Evolutionary conservation across 2,329 filamentous ascomycete species (phyloP).

Genomic region (Trichoderma sp.): DNA sequence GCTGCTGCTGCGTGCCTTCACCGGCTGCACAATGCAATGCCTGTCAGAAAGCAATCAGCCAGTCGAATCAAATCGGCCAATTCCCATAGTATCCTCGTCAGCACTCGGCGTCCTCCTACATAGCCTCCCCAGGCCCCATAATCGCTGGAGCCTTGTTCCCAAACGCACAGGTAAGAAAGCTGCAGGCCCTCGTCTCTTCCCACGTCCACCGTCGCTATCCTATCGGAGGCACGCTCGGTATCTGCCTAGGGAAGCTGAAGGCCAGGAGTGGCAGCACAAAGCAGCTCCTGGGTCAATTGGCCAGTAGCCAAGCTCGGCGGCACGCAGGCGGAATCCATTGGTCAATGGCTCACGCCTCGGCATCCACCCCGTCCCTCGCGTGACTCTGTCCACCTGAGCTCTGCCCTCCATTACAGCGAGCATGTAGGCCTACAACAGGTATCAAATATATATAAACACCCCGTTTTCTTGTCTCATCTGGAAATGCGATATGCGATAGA

Average conservation of each 20-base stretch:
- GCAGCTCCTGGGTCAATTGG: conserved; percentile 11
- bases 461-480: background rate
- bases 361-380: conserved; percentile 24
- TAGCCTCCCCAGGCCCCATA: background rate
- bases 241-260: conserved; percentile 6
- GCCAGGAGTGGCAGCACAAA: background rate
- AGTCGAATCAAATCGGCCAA: background rate
- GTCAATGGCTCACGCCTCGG: conserved; percentile 23
- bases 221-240: conserved; percentile 1
- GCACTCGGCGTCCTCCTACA: background rate
- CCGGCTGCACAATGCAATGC: background rate
- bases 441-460: background rate
- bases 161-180: background rate
- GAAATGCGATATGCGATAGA: background rate
- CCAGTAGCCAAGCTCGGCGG: conserved; percentile 16
- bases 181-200: background rate
- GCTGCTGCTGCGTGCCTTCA: background rate
- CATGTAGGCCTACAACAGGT: background rate
- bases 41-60: background rate
- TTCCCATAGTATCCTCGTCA: background rate
- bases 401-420: background rate
- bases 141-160: background rate
- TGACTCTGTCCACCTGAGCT: conserved; percentile 24
- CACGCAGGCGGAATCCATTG: conserved; percentile 19
- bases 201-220: background rate